phyloP scores from a whole-genome alignment of 1,284 basidiomycete genomes.

The Boletus semigastroideus region DNA sequence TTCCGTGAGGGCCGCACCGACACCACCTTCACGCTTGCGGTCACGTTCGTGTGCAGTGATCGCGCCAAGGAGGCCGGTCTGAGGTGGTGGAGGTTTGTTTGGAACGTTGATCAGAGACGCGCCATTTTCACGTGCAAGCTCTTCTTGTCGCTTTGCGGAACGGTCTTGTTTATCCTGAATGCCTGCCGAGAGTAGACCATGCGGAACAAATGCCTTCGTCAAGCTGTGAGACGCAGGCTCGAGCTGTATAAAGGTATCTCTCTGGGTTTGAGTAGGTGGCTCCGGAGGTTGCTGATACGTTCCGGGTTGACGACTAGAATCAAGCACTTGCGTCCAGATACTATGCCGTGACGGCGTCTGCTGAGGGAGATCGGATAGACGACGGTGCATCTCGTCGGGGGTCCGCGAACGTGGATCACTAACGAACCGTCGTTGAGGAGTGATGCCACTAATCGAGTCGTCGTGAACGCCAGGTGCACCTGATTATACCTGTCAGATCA shows the following conservation, averaged over 20 bases:
- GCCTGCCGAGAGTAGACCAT: constrained; percentile 92
- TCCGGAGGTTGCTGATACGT: constrained; percentile 36
- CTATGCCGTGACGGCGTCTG: constrained; percentile 55
- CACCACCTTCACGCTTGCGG: constrained; percentile 89
- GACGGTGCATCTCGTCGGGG: constrained; percentile 43
- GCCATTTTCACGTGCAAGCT: constrained; percentile 87
- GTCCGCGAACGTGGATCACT: constrained; percentile 47
- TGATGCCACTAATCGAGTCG: constrained; percentile 17
- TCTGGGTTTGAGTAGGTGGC: constrained; percentile 36
- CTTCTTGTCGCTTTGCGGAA: constrained; percentile 93
- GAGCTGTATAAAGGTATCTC: constrained; percentile 81
- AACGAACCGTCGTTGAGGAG: constrained; percentile 39
- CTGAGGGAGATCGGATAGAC: constrained; percentile 51
- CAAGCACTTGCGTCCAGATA: constrained; percentile 86
- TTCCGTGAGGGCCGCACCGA: constrained; percentile 93
- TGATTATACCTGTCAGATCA: constrained; percentile 17
- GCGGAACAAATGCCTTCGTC: constrained; percentile 92
- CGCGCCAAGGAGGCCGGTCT: constrained; percentile 93
- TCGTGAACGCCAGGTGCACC: constrained; percentile 18
- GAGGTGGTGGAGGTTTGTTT: constrained; percentile 91
- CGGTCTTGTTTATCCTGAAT: constrained; percentile 94
- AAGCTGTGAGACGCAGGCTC: constrained; percentile 73
- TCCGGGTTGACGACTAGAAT: constrained; percentile 57
- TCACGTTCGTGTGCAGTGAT: constrained; percentile 95
- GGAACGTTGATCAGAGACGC: constrained; percentile 92